These are phyloP conservation scores for Termitomyces sp. DNA, from an alignment of 1,284 basidiomycete genomes.

Conservation along the genomic window DNA sequence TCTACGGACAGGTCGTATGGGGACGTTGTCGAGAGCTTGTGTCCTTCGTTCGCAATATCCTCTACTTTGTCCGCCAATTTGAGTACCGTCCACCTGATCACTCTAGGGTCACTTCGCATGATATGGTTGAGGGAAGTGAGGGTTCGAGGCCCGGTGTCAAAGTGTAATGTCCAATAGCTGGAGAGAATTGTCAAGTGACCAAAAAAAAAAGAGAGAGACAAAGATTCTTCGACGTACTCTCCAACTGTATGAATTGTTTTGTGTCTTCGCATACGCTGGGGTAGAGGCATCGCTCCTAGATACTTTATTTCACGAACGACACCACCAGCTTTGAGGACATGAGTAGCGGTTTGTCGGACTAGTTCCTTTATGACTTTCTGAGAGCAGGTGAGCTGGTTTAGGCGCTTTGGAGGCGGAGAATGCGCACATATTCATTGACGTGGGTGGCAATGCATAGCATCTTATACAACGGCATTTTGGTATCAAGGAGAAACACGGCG, in stretches of 20 bases:
- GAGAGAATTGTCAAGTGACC: background rate
- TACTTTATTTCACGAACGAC: slow-evolving; percentile 76
- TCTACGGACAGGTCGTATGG: background rate
- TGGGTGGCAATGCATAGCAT: slow-evolving; percentile 76
- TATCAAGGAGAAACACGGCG: background rate
- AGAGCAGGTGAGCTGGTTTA: background rate
- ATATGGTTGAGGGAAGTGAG: slow-evolving; percentile 60
- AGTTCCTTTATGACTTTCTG: slow-evolving; percentile 76
- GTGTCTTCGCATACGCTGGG: slow-evolving; percentile 73
- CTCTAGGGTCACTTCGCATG: slow-evolving; percentile 74
- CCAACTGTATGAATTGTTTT: slow-evolving; percentile 59
- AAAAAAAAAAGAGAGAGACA: too few relatives aligned
- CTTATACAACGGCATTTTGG: slow-evolving; percentile 75
- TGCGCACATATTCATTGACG: slow-evolving; percentile 63
- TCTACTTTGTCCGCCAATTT: slow-evolving; percentile 74
- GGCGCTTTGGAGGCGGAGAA: background rate
- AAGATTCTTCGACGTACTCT: slow-evolving; percentile 60
- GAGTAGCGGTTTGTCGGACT: slow-evolving; percentile 67
- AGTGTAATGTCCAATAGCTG: slow-evolving; percentile 89
- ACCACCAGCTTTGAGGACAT: slow-evolving; percentile 75
- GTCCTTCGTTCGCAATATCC: slow-evolving; percentile 50
- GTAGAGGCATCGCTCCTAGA: slow-evolving; percentile 70
- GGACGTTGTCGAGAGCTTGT: slow-evolving; percentile 7
- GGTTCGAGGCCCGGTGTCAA: slow-evolving; percentile 76
- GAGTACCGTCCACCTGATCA: slow-evolving; percentile 78